phyloP scores from a whole-genome alignment of 2,329 filamentous ascomycete species.

The Clonostachys rosea region DNA sequence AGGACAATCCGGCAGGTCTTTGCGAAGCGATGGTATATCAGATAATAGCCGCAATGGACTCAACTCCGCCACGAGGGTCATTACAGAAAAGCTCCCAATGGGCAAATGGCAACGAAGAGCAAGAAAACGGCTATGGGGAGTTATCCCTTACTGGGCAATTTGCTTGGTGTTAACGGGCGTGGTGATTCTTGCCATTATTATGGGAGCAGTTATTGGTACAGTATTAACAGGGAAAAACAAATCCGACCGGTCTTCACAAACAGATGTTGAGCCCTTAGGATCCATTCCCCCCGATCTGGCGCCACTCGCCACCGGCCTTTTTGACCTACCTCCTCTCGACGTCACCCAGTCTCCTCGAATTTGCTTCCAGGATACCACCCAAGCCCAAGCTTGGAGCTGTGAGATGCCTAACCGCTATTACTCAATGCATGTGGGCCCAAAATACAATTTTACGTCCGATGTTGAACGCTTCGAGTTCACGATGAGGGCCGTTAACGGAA shows the following conservation, averaged over 20 bases:
- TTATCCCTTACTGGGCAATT: conserved; percentile 60
- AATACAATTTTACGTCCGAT: conserved; percentile 7
- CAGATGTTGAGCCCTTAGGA: conserved; percentile 46
- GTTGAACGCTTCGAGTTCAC: conserved; percentile 33
- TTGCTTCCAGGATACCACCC: conserved; percentile 52
- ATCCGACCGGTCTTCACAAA: conserved; percentile 10
- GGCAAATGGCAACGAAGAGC: conserved; percentile 48
- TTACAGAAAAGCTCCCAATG: conserved; percentile 41
- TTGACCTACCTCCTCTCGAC: conserved; percentile 47
- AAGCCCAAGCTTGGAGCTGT: conserved; percentile 61
- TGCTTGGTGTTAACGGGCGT: conserved; percentile 41
- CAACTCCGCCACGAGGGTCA: conserved; percentile 39
- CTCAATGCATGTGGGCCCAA: conserved; percentile 30
- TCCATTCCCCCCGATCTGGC: conserved; percentile 45
- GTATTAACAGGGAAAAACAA: too few species aligned
- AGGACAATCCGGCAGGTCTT: neutral
- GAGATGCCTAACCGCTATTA: conserved; percentile 42
- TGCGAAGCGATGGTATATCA: neutral
- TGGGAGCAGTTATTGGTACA: conserved; percentile 44
- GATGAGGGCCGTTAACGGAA: conserved; percentile 26
- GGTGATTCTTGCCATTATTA: conserved; percentile 47
- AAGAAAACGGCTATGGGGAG: conserved; percentile 49
- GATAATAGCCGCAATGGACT: conserved; percentile 46
- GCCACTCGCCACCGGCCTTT: conserved; percentile 50
- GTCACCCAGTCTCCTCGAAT: conserved; percentile 42